Percentiles rank a stretch among this genome's conserved stretches.
These are phyloP conservation scores for Dryas octopetala DNA, from an alignment of 306 rosid genomes.

Conservation along the genomic window DNA sequence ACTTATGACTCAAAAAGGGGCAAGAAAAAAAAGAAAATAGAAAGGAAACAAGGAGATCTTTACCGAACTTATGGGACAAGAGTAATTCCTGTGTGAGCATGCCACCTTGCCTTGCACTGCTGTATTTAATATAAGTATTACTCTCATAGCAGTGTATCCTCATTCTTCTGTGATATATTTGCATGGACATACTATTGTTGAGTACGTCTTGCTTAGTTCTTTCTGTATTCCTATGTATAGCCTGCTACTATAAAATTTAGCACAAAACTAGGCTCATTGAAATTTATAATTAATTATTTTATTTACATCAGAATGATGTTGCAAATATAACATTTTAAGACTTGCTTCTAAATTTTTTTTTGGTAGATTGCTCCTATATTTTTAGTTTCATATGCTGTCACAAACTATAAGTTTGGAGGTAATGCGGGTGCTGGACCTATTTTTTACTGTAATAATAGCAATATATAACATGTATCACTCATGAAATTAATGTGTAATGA, in stretches of 20 bases:
- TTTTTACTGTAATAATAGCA: not conserved
- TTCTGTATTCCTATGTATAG: too few relatives aligned
- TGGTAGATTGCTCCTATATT: too few relatives aligned
- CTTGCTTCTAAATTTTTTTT: not conserved
- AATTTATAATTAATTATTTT: not conserved
- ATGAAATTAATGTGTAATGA: not conserved
- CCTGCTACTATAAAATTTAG: not conserved
- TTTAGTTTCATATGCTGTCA: not conserved
- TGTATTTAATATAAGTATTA: constrained; percentile 18
- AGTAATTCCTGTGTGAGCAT: constrained; percentile 96
- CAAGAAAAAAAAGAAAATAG: constrained; percentile 54
- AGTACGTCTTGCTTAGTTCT: too few relatives aligned
- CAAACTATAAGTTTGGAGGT: not conserved
- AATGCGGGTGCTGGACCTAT: not conserved
- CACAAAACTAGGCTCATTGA: not conserved
- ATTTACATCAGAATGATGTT: not conserved
- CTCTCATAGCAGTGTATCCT: not conserved
- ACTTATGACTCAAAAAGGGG: constrained; percentile 58
- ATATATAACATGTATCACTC: not conserved
- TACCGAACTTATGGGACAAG: constrained; percentile 92
- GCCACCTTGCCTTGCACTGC: constrained; percentile 27
- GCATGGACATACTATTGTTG: not conserved
- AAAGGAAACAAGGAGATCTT: constrained; percentile 70
- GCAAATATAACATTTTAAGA: not conserved
- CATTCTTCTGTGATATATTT: not conserved